Base-by-base conservation (phyloP, 208 protist genomes). In the Leishmania amazonensis region DNA sequence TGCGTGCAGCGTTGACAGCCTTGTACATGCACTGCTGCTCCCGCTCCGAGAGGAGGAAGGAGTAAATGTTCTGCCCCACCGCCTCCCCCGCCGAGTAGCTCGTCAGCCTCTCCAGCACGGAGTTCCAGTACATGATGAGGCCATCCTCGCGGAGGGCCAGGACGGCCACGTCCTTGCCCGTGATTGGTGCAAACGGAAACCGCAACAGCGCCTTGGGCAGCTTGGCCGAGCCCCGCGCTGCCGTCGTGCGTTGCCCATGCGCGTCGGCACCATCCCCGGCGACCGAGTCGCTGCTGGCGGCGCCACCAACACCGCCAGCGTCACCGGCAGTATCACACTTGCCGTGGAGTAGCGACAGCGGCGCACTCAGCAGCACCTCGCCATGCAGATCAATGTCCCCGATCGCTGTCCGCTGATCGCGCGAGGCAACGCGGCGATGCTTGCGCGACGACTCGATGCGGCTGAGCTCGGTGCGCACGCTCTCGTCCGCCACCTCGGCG, bases 61-160 rank as follows among this genome's bases (percentile, higher is more conserved):
- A 94, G 84, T 91, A 97, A 51, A 97, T 89, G 80, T 92, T 95
- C 75, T 96, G 93, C 15, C 95, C 95, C 31, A 96, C 84, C 67
- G 88, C 90, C 53, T 97, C 90, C 45, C 79, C 84, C 0, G 89
- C 81, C 51, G 89, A 74, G 86, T 96, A 97, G 79, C 85, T 89
- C 38, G 92, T 96, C 15, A 95, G 83, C 65, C 54, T 79, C 60
- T 83, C 89, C 70, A 95, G 78, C 67, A 83, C 90, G 35, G 90
- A 86, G 86, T 94, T 96, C 92, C 93, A 97, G 58, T 86, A 78
- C 40, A 94, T 65, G 51, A 97, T 93, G 45, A 93, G 80, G 0
- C 95, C 95, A 81, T 97, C 95, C 83, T 95, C 95, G 31, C 93
- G 91, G 45, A 97, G 88, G 35, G 87, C 93, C 40, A 97, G 80